phyloP scores from a whole-genome alignment of 2,329 filamentous ascomycete species.

The Hymenoscyphus albidus region DNA sequence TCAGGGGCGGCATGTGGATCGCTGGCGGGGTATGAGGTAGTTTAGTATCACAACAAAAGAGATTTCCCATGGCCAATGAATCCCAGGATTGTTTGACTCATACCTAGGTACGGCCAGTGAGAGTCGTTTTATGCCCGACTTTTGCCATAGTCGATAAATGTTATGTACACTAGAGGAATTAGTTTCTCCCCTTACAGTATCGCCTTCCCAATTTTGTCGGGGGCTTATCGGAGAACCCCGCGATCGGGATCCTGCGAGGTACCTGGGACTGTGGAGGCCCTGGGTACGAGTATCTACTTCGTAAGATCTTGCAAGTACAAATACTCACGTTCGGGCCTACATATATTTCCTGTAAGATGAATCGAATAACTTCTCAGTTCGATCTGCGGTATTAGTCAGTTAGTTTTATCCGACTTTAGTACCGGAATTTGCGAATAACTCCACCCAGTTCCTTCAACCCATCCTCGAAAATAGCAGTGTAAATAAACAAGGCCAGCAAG shows the following conservation, averaged over 20 bases:
- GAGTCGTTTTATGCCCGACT: neutral
- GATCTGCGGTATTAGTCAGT: neutral
- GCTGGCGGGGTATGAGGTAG: neutral
- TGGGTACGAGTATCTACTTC: no score
- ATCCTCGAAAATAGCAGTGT: neutral
- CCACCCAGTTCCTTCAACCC: neutral
- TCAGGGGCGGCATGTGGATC: neutral
- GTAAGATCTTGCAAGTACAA: neutral
- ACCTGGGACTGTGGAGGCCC: no score
- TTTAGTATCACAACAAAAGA: neutral
- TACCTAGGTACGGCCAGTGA: neutral
- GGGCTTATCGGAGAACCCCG: constrained; percentile 22
- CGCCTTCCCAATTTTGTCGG: constrained; percentile 9
- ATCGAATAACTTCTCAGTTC: neutral
- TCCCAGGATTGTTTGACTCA: neutral
- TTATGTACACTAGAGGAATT: neutral
- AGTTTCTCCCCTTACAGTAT: constrained; percentile 7
- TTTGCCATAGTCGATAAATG: neutral
- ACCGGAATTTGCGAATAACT: neutral
- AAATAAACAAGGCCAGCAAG: constrained; percentile 10
- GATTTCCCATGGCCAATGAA: neutral
- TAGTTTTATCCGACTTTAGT: neutral
- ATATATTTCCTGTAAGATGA: neutral
- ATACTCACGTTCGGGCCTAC: neutral
- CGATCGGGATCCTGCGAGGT: constrained; percentile 1